These are phyloP conservation scores for Ettlia oleoabundans DNA, from an alignment of 139 green algal species.

Conservation along the genomic window DNA sequence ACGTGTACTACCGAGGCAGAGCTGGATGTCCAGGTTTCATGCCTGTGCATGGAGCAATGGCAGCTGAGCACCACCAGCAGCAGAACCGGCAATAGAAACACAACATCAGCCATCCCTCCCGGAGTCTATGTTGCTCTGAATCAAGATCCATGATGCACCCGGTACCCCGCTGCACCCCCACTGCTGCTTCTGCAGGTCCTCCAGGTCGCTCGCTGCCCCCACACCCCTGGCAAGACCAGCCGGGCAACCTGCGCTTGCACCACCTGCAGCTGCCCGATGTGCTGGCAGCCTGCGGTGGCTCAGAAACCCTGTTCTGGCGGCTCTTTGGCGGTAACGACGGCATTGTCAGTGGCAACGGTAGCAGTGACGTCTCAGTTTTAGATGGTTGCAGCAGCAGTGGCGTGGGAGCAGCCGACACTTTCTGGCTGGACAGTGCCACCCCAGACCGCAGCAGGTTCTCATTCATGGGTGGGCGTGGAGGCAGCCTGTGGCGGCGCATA, in stretches of 20 bases:
- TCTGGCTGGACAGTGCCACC: slow-evolving; percentile 92
- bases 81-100: too few species aligned
- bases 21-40: background rate
- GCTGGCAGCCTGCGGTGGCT: slow-evolving; percentile 31
- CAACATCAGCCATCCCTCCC: too few species aligned
- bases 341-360: background rate
- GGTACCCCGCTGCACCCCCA: too few species aligned
- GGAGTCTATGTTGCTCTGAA: too few species aligned
- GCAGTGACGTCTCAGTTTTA: too few species aligned
- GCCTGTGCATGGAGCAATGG: too few species aligned
- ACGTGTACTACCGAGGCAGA: background rate
- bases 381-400: too few species aligned
- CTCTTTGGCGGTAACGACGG: slow-evolving; percentile 45
- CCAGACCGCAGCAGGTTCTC: slow-evolving; percentile 87
- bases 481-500: slow-evolving; percentile 80
- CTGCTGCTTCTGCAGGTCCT: slow-evolving; percentile 23
- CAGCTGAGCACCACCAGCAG: too few species aligned
- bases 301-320: slow-evolving; percentile 43
- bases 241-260: slow-evolving; percentile 35
- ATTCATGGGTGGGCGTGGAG: slow-evolving; percentile 88
- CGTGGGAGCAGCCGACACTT: slow-evolving; percentile 73
- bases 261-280: slow-evolving; percentile 30
- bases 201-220: slow-evolving; percentile 16
- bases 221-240: background rate
- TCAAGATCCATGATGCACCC: too few species aligned